Conservation (phyloP, 2,329 filamentous ascomycete species). For the Colletotrichum horii region DNA sequence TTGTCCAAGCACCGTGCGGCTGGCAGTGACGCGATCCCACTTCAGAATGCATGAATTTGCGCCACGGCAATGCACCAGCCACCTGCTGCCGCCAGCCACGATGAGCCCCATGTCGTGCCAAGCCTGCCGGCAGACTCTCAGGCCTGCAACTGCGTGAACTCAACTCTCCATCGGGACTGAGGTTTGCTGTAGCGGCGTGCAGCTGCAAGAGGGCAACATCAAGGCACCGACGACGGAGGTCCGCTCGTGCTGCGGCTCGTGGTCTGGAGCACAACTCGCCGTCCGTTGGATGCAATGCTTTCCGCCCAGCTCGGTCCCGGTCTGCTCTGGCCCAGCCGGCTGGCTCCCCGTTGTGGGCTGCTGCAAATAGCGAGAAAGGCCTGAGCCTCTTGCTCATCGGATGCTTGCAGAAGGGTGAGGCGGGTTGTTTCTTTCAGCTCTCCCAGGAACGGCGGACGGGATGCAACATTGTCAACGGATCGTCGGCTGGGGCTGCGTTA, state of each 20-base stretch:
- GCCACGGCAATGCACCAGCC: neutral
- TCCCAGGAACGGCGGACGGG: neutral
- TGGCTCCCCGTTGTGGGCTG: neutral
- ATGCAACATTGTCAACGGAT: constrained; percentile 1
- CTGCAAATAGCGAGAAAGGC: neutral
- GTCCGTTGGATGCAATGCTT: neutral
- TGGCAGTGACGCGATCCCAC: neutral
- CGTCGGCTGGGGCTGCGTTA: neutral
- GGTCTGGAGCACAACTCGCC: neutral
- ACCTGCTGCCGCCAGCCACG: neutral
- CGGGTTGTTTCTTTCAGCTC: neutral
- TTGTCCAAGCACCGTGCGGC: neutral
- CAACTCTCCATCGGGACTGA: neutral
- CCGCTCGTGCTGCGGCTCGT: neutral
- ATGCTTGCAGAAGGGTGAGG: neutral
- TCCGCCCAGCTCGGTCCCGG: neutral
- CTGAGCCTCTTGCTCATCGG: neutral
- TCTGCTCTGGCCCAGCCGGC: neutral
- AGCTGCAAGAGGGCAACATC: neutral
- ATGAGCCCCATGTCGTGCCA: neutral
- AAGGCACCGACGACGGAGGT: neutral
- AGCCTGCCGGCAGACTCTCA: neutral
- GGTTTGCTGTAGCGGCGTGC: neutral
- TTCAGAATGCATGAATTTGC: neutral
- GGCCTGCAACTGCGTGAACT: neutral